Percentiles rank a stretch among this genome's conserved stretches.
These are phyloP conservation scores for Pythium volutum DNA, from an alignment of 352 stramenopile species.

Conservation along the genomic window DNA sequence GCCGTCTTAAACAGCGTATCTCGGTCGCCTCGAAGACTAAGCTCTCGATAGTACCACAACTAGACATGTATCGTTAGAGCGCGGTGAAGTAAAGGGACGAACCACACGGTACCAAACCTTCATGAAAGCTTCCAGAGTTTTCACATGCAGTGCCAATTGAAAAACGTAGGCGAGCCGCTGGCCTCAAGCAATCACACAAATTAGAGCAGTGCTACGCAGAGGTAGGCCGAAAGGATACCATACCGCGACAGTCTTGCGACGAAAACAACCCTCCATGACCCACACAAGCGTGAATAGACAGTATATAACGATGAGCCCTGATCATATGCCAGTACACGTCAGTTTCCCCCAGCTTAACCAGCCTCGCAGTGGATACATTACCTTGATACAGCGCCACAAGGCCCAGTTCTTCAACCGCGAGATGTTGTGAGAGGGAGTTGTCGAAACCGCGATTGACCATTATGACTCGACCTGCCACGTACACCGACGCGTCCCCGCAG, in stretches of 20 bases:
- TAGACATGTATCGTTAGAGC: slow-evolving; percentile 7
- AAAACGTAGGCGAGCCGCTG: slow-evolving; percentile 57
- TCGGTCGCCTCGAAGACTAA: slow-evolving; percentile 35
- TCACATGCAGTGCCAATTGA: slow-evolving; percentile 46
- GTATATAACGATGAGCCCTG: slow-evolving; percentile 48
- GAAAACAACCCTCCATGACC: slow-evolving; percentile 44
- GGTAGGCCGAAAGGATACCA: too few species aligned
- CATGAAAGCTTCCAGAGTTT: slow-evolving; percentile 43
- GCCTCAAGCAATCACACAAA: neutral
- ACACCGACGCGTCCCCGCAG: slow-evolving; percentile 46
- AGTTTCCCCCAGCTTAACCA: neutral
- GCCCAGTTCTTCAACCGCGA: slow-evolving; percentile 58
- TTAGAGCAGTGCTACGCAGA: neutral
- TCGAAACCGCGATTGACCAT: slow-evolving; percentile 66
- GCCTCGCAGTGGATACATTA: slow-evolving; percentile 5
- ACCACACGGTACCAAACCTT: slow-evolving; percentile 26
- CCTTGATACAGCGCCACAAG: slow-evolving; percentile 56
- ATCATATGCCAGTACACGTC: neutral
- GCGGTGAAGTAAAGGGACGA: neutral
- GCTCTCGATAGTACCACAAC: slow-evolving; percentile 48
- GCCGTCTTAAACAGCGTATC: slow-evolving; percentile 31
- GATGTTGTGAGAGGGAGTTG: slow-evolving; percentile 49
- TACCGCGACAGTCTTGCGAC: slow-evolving; percentile 42
- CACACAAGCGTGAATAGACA: slow-evolving; percentile 38
- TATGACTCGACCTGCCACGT: slow-evolving; percentile 36